Evolutionary conservation across 1,284 basidiomycete species (phyloP).

Genomic region (Hymenochaete sp.): DNA sequence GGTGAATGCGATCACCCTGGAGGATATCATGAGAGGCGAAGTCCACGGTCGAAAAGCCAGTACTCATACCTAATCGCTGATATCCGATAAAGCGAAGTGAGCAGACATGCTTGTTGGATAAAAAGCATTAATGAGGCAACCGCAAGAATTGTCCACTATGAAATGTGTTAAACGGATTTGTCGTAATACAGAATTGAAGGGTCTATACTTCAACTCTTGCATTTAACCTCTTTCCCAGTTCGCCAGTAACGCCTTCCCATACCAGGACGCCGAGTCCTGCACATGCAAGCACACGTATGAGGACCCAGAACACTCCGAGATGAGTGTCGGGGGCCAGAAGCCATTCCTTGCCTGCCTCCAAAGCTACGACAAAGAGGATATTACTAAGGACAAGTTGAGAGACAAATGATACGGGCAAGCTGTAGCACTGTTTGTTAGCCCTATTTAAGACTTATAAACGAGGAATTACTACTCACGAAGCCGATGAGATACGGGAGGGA

Average conservation of each 20-base stretch:
- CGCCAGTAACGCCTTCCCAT: conserved; percentile 47
- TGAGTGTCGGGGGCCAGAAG: conserved; percentile 45
- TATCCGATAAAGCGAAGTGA: conserved; percentile 56
- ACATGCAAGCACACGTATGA: conserved; percentile 59
- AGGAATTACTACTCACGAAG: conserved; percentile 37
- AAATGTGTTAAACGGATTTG: neutral
- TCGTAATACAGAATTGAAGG: neutral
- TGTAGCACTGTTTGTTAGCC: conserved; percentile 3
- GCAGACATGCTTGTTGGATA: conserved; percentile 52
- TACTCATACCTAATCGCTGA: conserved; percentile 50
- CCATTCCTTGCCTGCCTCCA: conserved; percentile 57
- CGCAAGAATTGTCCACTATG: conserved; percentile 60
- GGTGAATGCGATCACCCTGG: conserved; percentile 55
- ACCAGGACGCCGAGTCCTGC: conserved; percentile 50
- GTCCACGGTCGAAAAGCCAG: neutral
- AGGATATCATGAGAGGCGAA: neutral
- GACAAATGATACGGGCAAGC: conserved; percentile 32
- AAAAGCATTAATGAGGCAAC: conserved; percentile 59
- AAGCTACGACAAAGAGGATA: conserved; percentile 49
- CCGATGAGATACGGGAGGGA: conserved; percentile 41
- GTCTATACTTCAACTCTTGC: conserved; percentile 43
- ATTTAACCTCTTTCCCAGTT: conserved; percentile 32
- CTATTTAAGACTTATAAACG: neutral
- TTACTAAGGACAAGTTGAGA: conserved; percentile 51
- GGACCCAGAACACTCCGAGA: conserved; percentile 61